These are phyloP conservation scores for Fusarium chaquense DNA, from an alignment of 2,329 filamentous ascomycete genomes.

Conservation along the genomic window DNA sequence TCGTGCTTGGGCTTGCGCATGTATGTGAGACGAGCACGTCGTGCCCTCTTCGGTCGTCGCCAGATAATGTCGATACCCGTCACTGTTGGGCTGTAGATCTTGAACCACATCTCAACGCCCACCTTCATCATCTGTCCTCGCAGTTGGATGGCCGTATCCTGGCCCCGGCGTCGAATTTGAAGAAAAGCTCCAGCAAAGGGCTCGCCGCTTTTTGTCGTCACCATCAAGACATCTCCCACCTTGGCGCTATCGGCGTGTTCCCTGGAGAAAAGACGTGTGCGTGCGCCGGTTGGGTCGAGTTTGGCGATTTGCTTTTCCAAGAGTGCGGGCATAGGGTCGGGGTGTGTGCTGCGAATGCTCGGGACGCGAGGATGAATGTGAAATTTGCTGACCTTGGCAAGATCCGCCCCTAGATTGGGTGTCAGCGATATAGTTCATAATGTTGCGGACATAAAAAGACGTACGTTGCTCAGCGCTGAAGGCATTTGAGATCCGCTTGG, in stretches of 20 bases:
- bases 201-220: constrained; percentile 83
- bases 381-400: constrained; percentile 56
- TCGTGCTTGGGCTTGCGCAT: constrained; percentile 91
- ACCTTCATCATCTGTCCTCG: constrained; percentile 87
- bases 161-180: constrained; percentile 85
- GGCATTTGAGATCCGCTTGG: constrained; percentile 37
- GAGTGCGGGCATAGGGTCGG: constrained; percentile 76
- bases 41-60: constrained; percentile 83
- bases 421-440: constrained; percentile 27
- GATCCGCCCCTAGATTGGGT: constrained; percentile 49
- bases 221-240: constrained; percentile 90
- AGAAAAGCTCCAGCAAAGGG: constrained; percentile 91
- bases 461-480: constrained; percentile 54
- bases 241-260: constrained; percentile 82
- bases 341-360: constrained; percentile 66
- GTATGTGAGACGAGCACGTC: constrained; percentile 89
- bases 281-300: constrained; percentile 87
- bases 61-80: constrained; percentile 94
- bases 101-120: constrained; percentile 97
- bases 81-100: constrained; percentile 91
- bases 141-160: constrained; percentile 89
- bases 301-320: constrained; percentile 75
- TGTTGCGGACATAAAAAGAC: constrained; percentile 20
- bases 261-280: constrained; percentile 83
- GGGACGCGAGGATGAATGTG: constrained; percentile 68